Conservation (phyloP, 1,284 basidiomycete genomes). For the Heterobasidion annosum region DNA sequence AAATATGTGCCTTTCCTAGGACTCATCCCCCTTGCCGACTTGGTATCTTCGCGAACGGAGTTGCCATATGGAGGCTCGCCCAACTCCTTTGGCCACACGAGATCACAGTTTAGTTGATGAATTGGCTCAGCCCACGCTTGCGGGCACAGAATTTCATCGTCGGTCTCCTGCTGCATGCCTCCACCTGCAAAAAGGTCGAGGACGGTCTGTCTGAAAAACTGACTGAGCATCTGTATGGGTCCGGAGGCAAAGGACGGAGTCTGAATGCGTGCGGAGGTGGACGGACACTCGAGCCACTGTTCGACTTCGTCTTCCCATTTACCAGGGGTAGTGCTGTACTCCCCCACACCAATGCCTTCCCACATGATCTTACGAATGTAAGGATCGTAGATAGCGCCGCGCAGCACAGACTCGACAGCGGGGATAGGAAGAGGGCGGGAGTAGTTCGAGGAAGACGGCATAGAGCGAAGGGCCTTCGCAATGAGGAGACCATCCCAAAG, state of each 20-base stretch:
- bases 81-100: slow-evolving; percentile 69
- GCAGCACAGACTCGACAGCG: slow-evolving; percentile 66
- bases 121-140: slow-evolving; percentile 66
- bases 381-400: slow-evolving; percentile 80
- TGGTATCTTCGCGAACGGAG: slow-evolving; percentile 5
- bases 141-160: slow-evolving; percentile 67
- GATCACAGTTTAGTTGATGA: slow-evolving; percentile 70
- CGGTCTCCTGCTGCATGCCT: slow-evolving; percentile 26
- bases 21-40: background rate
- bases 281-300: slow-evolving; percentile 56
- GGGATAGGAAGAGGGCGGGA: slow-evolving; percentile 53
- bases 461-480: slow-evolving; percentile 69
- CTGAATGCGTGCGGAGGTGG: background rate
- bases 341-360: slow-evolving; percentile 59
- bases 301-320: slow-evolving; percentile 52
- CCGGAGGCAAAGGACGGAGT: background rate
- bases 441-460: slow-evolving; percentile 58
- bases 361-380: slow-evolving; percentile 81
- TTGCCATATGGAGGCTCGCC: slow-evolving; percentile 35
- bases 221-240: background rate
- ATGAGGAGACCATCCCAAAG: slow-evolving; percentile 83
- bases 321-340: slow-evolving; percentile 12
- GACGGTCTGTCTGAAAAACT: slow-evolving; percentile 1
- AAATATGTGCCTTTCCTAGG: slow-evolving; percentile 30
- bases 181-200: slow-evolving; percentile 4